Evolutionary conservation across 2,329 filamentous ascomycete species (phyloP), one percentile per base, ranked within the genome.

Genomic region (Endoconidiophora polonica): DNA sequence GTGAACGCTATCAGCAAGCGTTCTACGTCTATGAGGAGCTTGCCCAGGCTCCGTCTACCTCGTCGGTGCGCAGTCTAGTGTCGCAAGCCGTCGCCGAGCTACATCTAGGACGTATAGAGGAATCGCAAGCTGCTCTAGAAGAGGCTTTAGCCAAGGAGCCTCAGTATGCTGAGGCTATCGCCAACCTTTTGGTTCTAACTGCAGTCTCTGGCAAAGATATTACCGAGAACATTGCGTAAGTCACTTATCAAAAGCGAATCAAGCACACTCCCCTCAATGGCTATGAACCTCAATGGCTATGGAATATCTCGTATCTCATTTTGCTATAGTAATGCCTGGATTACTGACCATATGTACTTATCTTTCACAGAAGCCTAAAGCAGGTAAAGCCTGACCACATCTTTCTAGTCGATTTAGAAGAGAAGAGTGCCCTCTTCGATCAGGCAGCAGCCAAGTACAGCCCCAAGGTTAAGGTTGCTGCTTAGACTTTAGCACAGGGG

Each of bases 1-100:
- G 88, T 57, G 87, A 94, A 58, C 91, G 86, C 64, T 96, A 96
- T 66, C 91, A 96, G 61, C 85, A 91, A 61, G 82, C 90, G 16
- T 96, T 94, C 67, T 96, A 98, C 71, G 90, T 96, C 54, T 96
- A 86, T 60, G 90, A 96, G 66, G 91, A 98, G 66, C 77, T 96
- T 45, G 90, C 91, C 3, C 86, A 94, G 61, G 81, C 85, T 24
- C 82, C 87, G 2, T 79, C 84, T 29, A 87, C 85, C 16, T 80
- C 86, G 45, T 85, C 85, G 14, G 73, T 81, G 48, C 73, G 80
- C 57, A 83, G 78, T 16, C 75, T 95, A 50, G 78, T 94, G 54
- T 81, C 86, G 18, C 91, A 96, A 68, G 90, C 88, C 23, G 79
- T 96, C 23, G 83, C 86, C 22, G 90, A 98, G 65, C 69, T 96